phyloP scores from a whole-genome alignment of 2,329 filamentous ascomycete species.

The Fusarium concolor region DNA sequence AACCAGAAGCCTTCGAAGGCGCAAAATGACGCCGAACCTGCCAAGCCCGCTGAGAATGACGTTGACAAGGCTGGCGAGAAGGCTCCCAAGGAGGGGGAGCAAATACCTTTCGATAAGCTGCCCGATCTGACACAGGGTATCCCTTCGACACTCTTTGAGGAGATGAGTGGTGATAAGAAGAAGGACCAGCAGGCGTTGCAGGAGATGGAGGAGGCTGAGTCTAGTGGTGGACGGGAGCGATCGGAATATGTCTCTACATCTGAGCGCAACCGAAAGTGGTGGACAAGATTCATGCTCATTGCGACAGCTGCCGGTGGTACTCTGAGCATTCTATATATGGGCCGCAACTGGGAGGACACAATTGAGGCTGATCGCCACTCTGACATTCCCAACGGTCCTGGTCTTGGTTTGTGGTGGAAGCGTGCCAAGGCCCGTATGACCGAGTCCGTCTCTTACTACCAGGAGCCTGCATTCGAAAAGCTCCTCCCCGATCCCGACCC shows the following conservation, averaged over 20 bases:
- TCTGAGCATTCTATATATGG: slow-evolving; percentile 77
- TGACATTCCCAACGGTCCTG: slow-evolving; percentile 85
- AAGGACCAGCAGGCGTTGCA: slow-evolving; percentile 51
- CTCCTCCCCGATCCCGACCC: slow-evolving; percentile 86
- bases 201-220: slow-evolving; percentile 53
- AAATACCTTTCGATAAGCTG: slow-evolving; percentile 73
- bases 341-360: slow-evolving; percentile 88
- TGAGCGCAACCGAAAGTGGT: slow-evolving; percentile 81
- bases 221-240: slow-evolving; percentile 56
- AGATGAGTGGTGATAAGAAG: slow-evolving; percentile 64
- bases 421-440: slow-evolving; percentile 80
- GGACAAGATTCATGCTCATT: slow-evolving; percentile 81
- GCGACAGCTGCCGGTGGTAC: slow-evolving; percentile 67
- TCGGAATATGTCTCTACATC: slow-evolving; percentile 89
- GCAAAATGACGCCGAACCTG: slow-evolving; percentile 28
- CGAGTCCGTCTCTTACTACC: slow-evolving; percentile 89
- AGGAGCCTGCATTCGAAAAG: slow-evolving; percentile 94
- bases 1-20: slow-evolving; percentile 36
- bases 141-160: slow-evolving; percentile 87
- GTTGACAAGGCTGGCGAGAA: slow-evolving; percentile 42
- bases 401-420: slow-evolving; percentile 79
- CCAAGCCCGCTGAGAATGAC: slow-evolving; percentile 36
- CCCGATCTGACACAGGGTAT: slow-evolving; percentile 96
- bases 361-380: slow-evolving; percentile 77
- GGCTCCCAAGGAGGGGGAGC: slow-evolving; percentile 51